Evolutionary conservation across 1,284 basidiomycete species (phyloP).

Genomic region (Naganishia liquefaciens): DNA sequence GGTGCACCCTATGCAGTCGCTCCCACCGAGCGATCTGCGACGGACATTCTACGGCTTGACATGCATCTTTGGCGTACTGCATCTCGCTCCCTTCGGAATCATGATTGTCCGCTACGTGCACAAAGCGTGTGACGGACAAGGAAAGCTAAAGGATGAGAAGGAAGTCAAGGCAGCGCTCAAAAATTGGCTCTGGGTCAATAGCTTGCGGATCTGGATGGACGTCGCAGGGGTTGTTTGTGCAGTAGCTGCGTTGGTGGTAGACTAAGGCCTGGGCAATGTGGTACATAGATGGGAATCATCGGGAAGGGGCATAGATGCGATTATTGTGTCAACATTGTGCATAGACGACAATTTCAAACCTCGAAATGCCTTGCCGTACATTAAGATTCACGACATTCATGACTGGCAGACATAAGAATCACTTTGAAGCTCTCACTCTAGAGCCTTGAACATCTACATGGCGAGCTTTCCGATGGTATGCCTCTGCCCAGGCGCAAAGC

Average conservation of each 20-base stretch:
- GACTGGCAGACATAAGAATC: no score
- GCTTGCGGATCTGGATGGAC: constrained; percentile 34
- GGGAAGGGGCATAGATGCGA: constrained; percentile 5
- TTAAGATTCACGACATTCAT: no score
- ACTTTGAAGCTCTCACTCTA: no score
- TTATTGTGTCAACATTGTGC: background rate
- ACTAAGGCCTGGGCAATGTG: background rate
- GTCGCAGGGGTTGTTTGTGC: constrained; percentile 31
- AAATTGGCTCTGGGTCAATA: constrained; percentile 36
- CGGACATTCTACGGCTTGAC: constrained; percentile 32
- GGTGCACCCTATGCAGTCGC: constrained; percentile 19
- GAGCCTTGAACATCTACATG: no score
- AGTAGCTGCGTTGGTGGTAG: constrained; percentile 31
- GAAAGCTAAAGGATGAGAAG: constrained; percentile 29
- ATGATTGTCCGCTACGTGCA: constrained; percentile 31
- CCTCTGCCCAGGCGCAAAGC: no score
- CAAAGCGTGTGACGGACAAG: constrained; percentile 29
- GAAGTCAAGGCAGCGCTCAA: constrained; percentile 32
- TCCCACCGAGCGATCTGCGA: constrained; percentile 15
- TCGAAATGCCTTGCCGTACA: no score
- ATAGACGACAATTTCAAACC: background rate
- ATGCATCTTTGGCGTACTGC: constrained; percentile 33
- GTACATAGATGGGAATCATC: background rate
- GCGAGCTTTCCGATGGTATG: no score
- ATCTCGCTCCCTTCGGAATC: constrained; percentile 33